Evolutionary conservation across 2,329 filamentous ascomycete genomes (phyloP), one percentile per base, ranked within the genome.

Genomic region (Didymella pinodella): DNA sequence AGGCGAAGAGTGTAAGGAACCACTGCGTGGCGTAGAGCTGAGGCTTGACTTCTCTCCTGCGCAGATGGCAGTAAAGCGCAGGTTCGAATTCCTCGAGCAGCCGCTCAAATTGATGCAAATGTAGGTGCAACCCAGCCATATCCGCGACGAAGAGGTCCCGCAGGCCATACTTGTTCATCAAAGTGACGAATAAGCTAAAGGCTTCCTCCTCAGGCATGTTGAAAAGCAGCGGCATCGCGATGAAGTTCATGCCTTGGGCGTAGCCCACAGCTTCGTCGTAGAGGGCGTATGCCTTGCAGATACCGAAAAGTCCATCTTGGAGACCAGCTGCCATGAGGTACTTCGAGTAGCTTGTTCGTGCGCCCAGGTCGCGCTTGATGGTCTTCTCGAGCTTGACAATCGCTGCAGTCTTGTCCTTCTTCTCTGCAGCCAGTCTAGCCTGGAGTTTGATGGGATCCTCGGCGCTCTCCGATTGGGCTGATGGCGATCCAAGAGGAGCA

Each of bases 151-250:
- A 99, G 70, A 99, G 86, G 65, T 97, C 93, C 44, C 95, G 90
- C 31, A 99, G 82, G 58, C 92, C 88, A 77, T 98, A 99, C 65
- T 97, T 92, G 79, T 96, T 96, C 95, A 99, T 99, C 53, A 99
- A 80, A 64, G 92, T 89, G 18, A 97, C 93, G 26, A 99, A 86
- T 18, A 99, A 82, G 69, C 92, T 95, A 73, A 99, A 99, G 0
- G 95, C 94, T 79, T 99, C 95, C 73, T 96, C 93, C 78, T 98
- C 94, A 2, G 93, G 91, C 93, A 98, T 97, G 75, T 97, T 98
- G 80, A 99, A 97, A 1, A 99, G 82, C 18, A 99, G 78, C 25
- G 96, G 95, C 93, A 98, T 98, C 48, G 93, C 91, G 59, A 99
- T 87, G 72, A 99, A 99, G 75, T 98, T 99, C 91, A 99, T 97